Evolutionary conservation across 163 green algal genomes (phyloP).

Genomic region (Volvox carteri): DNA sequence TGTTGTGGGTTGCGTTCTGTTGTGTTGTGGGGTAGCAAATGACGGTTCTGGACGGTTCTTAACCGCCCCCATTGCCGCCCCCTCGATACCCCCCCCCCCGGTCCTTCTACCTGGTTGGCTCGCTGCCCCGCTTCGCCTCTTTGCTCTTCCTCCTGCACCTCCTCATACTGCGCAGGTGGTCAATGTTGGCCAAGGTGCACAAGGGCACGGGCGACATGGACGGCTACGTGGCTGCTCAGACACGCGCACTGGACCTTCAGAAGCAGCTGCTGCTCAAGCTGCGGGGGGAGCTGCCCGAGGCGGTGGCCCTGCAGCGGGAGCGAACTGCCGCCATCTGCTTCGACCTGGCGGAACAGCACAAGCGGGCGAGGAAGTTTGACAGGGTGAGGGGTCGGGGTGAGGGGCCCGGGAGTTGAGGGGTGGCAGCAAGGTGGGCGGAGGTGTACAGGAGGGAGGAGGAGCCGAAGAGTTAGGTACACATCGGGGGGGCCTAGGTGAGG

Average conservation of each 20-base stretch:
- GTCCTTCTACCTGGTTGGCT: background rate
- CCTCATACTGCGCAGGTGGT: constrained; percentile 56
- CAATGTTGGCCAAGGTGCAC: constrained; percentile 56
- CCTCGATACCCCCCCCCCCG: too few relatives aligned
- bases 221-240: constrained; percentile 52
- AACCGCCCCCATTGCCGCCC: too few relatives aligned
- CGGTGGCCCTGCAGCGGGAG: constrained; percentile 56
- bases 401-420: background rate
- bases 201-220: constrained; percentile 62
- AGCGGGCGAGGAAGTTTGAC: constrained; percentile 64
- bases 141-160: background rate
- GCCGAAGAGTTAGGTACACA: background rate
- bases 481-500: too few relatives aligned
- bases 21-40: background rate
- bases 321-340: constrained; percentile 71
- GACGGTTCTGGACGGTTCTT: too few relatives aligned
- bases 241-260: constrained; percentile 58
- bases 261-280: constrained; percentile 57
- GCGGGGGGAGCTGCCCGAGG: constrained; percentile 58
- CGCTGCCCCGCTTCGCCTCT: background rate
- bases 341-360: constrained; percentile 67
- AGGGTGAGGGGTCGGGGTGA: constrained; percentile 45
- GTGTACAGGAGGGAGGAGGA: background rate
- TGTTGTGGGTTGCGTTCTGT: too few relatives aligned
- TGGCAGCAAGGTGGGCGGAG: background rate